These are phyloP conservation scores for Aspergillus niger DNA, from an alignment of 2,329 filamentous ascomycete species.

Conservation along the genomic window DNA sequence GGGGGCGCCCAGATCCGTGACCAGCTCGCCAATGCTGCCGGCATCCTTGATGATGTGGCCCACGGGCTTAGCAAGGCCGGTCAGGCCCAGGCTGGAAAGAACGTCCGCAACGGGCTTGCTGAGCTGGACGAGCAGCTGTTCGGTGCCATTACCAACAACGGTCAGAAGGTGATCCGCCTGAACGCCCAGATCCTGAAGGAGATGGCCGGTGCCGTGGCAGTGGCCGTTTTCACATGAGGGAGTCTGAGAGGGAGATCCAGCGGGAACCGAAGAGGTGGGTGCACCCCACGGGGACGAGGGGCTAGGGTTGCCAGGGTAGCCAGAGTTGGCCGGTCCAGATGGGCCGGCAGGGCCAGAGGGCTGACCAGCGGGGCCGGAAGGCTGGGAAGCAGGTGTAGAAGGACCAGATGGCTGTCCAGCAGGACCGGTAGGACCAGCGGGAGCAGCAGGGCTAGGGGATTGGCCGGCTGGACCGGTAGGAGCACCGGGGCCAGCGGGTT, in stretches of 20 bases:
- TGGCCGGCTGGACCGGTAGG: neutral
- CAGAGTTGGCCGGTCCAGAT: neutral
- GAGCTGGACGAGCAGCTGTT: slow-evolving; percentile 34
- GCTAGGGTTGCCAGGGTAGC: neutral
- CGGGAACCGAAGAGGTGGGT: neutral
- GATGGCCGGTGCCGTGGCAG: slow-evolving; percentile 29
- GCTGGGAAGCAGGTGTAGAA: neutral
- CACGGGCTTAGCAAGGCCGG: slow-evolving; percentile 27
- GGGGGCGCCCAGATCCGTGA: slow-evolving; percentile 23
- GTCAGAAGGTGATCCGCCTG: slow-evolving; percentile 34
- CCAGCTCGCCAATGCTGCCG: slow-evolving; percentile 29
- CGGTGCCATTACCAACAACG: slow-evolving; percentile 31
- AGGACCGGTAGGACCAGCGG: neutral
- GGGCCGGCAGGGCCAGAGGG: neutral
- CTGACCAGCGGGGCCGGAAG: neutral
- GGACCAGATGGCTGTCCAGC: neutral
- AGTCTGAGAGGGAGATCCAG: slow-evolving; percentile 3
- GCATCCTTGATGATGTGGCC: slow-evolving; percentile 31
- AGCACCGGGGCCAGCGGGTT: neutral
- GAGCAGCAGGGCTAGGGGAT: neutral
- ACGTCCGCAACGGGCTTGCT: slow-evolving; percentile 30
- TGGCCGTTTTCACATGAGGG: slow-evolving; percentile 14
- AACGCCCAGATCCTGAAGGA: slow-evolving; percentile 35
- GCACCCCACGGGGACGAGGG: neutral
- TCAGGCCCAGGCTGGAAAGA: slow-evolving; percentile 32